Percentiles rank a stretch among this genome's conserved stretches.
These are phyloP conservation scores for Penicillium sp. DNA, from an alignment of 2,329 filamentous ascomycete species.

Conservation along the genomic window DNA sequence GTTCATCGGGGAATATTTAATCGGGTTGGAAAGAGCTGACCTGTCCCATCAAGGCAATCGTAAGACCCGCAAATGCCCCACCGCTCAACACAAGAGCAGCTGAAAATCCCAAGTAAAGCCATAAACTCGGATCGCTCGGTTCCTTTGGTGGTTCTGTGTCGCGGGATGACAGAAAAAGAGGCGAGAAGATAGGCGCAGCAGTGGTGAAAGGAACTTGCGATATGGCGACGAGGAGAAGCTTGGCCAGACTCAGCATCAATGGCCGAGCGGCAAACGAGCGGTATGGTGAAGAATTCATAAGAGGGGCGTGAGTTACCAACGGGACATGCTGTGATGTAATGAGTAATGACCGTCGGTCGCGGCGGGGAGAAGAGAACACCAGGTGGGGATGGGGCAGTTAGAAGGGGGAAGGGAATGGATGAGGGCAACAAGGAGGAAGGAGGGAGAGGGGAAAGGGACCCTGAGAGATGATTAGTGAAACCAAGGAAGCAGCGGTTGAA, in stretches of 20 bases:
- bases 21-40: background rate
- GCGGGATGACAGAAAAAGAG: conserved; percentile 16
- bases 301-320: background rate
- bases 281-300: conserved; percentile 32
- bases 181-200: conserved; percentile 37
- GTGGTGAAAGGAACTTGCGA: conserved; percentile 41
- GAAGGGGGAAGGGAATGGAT: background rate
- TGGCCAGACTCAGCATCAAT: conserved; percentile 42
- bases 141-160: conserved; percentile 50
- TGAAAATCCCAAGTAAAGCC: conserved; percentile 78
- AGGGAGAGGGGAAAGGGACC: background rate
- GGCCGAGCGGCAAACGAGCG: conserved; percentile 41
- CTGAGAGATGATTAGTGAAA: too few species aligned
- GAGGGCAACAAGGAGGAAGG: background rate
- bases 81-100: conserved; percentile 79
- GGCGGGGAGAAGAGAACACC: background rate
- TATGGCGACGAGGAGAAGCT: conserved; percentile 41
- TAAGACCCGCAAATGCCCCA: conserved; percentile 91
- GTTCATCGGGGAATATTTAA: conserved; percentile 27
- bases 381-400: background rate
- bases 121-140: conserved; percentile 64
- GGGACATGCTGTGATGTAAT: conserved; percentile 7
- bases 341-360: background rate
- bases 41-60: conserved; percentile 65
- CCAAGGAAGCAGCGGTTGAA: background rate